These are phyloP conservation scores for Penicillium sp. DNA, from an alignment of 2,329 filamentous ascomycete genomes.

Conservation along the genomic window DNA sequence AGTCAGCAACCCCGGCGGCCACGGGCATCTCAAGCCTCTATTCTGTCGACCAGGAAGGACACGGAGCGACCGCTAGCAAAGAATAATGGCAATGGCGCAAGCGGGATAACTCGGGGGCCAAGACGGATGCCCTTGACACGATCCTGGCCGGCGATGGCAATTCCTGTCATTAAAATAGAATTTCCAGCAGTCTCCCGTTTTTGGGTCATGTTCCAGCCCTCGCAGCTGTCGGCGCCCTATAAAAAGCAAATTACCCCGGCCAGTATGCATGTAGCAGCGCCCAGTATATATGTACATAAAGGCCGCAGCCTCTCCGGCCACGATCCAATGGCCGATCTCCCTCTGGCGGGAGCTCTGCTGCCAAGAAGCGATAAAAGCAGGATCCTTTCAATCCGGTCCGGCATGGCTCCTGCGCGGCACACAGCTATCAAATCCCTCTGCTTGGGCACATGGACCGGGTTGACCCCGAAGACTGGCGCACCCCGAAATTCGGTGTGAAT, in stretches of 20 bases:
- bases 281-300: no score
- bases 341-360: neutral
- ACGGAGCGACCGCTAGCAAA: no score
- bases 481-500: neutral
- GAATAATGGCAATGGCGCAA: neutral
- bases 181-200: no score
- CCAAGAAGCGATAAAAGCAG: conserved; percentile 9
- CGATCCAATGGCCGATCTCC: neutral
- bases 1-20: no score
- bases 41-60: conserved; percentile 5
- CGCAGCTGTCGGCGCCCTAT: no score
- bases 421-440: conserved; percentile 3
- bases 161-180: no score
- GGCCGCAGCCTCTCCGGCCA: no score
- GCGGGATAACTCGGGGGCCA: conserved; percentile 4
- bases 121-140: neutral
- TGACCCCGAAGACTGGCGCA: neutral
- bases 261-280: no score
- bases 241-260: no score
- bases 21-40: conserved; percentile 1
- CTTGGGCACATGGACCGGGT: conserved; percentile 1
- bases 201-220: no score
- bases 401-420: conserved; percentile 1
- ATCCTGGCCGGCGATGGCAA: neutral
- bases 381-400: conserved; percentile 3